Evolutionary conservation across 148 eudicot species (phyloP).

Genomic region (Heliamphora exappendiculata): DNA sequence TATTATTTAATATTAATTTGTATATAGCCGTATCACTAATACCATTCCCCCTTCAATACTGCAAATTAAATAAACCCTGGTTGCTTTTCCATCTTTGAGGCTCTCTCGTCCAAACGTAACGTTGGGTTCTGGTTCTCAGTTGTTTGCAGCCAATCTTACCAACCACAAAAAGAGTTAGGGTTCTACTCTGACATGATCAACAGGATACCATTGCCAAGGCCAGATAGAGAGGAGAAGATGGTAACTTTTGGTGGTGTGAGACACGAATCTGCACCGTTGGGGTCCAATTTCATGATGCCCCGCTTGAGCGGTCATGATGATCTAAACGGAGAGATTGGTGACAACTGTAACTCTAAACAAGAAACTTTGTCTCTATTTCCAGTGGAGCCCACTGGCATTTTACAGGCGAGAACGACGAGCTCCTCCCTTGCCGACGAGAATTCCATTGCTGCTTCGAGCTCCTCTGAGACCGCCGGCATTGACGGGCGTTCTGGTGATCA

Average conservation of each 20-base stretch:
- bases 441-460: constrained; percentile 14
- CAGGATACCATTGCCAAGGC: constrained; percentile 20
- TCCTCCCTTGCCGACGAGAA: constrained; percentile 1
- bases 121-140: constrained; percentile 9
- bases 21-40: too few species aligned
- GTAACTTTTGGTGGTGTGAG: neutral
- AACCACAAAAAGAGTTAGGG: constrained; percentile 19
- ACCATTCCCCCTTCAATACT: too few species aligned
- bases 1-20: too few species aligned
- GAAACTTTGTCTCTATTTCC: constrained; percentile 64
- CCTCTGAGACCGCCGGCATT: constrained; percentile 2
- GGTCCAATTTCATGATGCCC: neutral
- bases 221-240: neutral
- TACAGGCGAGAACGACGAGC: constrained; percentile 21
- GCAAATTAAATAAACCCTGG: too few species aligned
- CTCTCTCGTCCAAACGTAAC: neutral
- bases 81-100: neutral
- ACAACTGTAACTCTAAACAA: constrained; percentile 4
- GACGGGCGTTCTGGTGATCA: constrained; percentile 3
- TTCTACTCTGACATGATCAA: constrained; percentile 23
- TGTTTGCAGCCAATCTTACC: constrained; percentile 35
- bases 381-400: constrained; percentile 62
- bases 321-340: constrained; percentile 4
- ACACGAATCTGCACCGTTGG: neutral
- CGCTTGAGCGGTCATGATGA: constrained; percentile 1